phyloP scores from a whole-genome alignment of 768 basidiomycete genomes.

The Rhodocollybia butyracea region DNA sequence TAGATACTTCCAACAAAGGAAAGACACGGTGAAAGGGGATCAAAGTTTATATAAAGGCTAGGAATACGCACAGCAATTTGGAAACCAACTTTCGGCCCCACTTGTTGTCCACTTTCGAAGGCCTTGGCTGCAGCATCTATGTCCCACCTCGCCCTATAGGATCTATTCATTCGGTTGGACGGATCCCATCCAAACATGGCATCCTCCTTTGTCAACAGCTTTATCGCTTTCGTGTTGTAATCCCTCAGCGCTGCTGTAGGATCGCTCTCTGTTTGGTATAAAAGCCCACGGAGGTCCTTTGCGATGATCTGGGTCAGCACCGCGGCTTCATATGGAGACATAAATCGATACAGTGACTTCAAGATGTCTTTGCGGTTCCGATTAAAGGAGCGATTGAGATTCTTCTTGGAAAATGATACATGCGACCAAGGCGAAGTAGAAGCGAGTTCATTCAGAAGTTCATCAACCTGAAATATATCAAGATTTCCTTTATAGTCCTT shows the following conservation, averaged over 20 bases:
- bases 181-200: conserved; percentile 78
- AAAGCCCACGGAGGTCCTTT: conserved; percentile 77
- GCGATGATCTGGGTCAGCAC: conserved; percentile 85
- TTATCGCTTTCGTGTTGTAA: conserved; percentile 56
- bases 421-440: conserved; percentile 61
- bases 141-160: conserved; percentile 53
- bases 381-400: conserved; percentile 28
- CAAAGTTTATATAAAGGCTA: not conserved
- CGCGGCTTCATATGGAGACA: conserved; percentile 62
- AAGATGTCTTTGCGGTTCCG: not conserved
- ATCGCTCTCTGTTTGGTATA: conserved; percentile 59
- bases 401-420: conserved; percentile 34
- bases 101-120: conserved; percentile 32
- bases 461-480: conserved; percentile 52
- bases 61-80: conserved; percentile 54
- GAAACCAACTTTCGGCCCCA: conserved; percentile 48
- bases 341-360: conserved; percentile 47
- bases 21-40: too few relatives aligned
- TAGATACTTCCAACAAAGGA: not conserved
- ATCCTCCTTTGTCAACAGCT: conserved; percentile 52
- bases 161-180: conserved; percentile 44
- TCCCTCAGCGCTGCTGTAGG: conserved; percentile 48
- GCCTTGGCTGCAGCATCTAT: conserved; percentile 53
- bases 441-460: conserved; percentile 73
- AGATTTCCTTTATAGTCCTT: conserved; percentile 34